Conservation (phyloP, 768 basidiomycete species). For the Hericium alpestre region DNA sequence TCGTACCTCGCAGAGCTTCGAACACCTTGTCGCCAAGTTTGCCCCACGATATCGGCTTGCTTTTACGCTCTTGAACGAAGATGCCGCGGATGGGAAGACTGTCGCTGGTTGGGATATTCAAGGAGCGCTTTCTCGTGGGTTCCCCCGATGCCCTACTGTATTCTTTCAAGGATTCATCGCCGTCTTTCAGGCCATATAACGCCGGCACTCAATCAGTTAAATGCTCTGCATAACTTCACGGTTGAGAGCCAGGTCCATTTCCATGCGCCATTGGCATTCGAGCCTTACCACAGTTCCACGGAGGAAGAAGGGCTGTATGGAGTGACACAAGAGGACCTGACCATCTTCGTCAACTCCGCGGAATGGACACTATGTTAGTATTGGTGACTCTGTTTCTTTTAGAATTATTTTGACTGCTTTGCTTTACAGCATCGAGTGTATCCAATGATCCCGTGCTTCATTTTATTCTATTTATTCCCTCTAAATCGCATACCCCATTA, state of each 20-base stretch:
- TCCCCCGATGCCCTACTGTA: not conserved
- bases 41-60: slow-evolving; percentile 74
- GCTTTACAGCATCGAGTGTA: slow-evolving; percentile 66
- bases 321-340: slow-evolving; percentile 72
- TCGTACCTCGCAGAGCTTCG: slow-evolving; percentile 32
- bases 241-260: slow-evolving; percentile 92
- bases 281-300: slow-evolving; percentile 32
- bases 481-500: slow-evolving; percentile 55
- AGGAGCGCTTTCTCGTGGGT: slow-evolving; percentile 52
- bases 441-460: slow-evolving; percentile 92
- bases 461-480: slow-evolving; percentile 84
- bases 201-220: slow-evolving; percentile 52
- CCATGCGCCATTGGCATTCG: slow-evolving; percentile 81
- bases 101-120: slow-evolving; percentile 67
- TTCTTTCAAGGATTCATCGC: too few relatives aligned
- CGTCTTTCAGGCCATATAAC: slow-evolving; percentile 48
- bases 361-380: slow-evolving; percentile 84
- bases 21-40: slow-evolving; percentile 58
- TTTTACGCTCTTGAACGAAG: slow-evolving; percentile 91
- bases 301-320: slow-evolving; percentile 35
- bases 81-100: slow-evolving; percentile 54
- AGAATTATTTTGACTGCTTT: not conserved
- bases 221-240: slow-evolving; percentile 76
- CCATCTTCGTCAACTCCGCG: slow-evolving; percentile 90
- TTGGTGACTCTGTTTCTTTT: not conserved